phyloP scores from a whole-genome alignment of 2,329 filamentous ascomycete species.

The Monilinia fructicola region DNA sequence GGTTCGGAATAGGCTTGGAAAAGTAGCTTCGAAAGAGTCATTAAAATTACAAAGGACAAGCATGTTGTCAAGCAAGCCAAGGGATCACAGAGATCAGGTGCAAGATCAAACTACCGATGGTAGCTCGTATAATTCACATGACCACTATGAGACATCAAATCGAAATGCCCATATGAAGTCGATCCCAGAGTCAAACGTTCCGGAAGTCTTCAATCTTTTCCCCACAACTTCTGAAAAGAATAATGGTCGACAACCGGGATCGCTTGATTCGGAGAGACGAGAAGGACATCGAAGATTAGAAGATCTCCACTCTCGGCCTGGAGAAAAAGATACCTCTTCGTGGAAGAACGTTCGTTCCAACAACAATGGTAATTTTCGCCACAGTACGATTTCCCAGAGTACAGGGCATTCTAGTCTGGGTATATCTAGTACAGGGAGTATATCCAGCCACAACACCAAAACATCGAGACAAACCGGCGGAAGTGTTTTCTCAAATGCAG shows the following conservation, averaged over 20 bases:
- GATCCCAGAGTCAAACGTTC: constrained; percentile 35
- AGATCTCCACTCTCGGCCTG: constrained; percentile 10
- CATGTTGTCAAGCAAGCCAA: constrained; percentile 31
- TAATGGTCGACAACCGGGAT: not conserved
- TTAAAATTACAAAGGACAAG: constrained; percentile 34
- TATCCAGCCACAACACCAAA: constrained; percentile 39
- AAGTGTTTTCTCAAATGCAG: constrained; percentile 37
- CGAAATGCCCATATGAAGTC: constrained; percentile 31
- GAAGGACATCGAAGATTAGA: constrained; percentile 13
- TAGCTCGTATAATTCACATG: constrained; percentile 26
- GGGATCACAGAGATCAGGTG: constrained; percentile 22
- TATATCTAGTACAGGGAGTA: constrained; percentile 36
- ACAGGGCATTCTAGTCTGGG: constrained; percentile 26
- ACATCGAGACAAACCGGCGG: constrained; percentile 36
- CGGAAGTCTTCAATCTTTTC: constrained; percentile 22
- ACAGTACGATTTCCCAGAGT: constrained; percentile 11
- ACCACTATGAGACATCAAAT: constrained; percentile 36
- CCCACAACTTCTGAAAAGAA: not conserved
- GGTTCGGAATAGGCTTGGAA: constrained; percentile 31
- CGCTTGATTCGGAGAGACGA: not conserved
- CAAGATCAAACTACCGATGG: not conserved
- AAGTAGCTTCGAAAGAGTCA: constrained; percentile 36
- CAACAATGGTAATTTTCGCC: constrained; percentile 12
- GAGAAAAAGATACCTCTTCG: constrained; percentile 28
- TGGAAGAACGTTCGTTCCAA: constrained; percentile 37